Conservation (phyloP, 208 protist species). For the Trichomonas tenax region DNA sequence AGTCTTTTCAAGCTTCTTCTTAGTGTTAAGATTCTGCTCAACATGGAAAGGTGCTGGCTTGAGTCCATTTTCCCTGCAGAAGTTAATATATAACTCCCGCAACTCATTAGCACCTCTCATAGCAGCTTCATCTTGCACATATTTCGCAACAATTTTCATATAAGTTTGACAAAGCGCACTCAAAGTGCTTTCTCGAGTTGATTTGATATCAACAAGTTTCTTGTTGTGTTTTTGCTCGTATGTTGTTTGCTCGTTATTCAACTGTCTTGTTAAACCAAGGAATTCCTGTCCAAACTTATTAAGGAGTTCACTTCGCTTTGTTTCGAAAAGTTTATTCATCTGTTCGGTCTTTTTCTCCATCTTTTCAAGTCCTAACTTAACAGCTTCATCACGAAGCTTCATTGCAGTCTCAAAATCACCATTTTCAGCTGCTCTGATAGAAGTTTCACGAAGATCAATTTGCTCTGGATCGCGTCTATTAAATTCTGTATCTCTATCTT, state of each 20-base stretch:
- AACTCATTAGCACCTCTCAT: background rate
- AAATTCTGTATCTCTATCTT: background rate
- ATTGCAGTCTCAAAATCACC: background rate
- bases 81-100: background rate
- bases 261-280: background rate
- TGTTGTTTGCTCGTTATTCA: background rate
- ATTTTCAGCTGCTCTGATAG: background rate
- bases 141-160: background rate
- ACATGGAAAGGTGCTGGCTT: background rate
- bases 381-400: background rate
- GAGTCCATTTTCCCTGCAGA: background rate
- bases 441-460: background rate
- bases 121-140: background rate
- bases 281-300: background rate
- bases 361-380: background rate
- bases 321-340: background rate
- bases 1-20: background rate
- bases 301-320: background rate
- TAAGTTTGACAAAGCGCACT: background rate
- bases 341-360: background rate
- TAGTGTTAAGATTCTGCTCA: background rate
- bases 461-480: background rate
- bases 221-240: background rate
- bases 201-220: background rate
- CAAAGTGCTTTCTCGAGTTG: background rate